Percentiles rank a stretch among this genome's conserved stretches.
Evolutionary conservation across 2,329 filamentous ascomycete genomes (phyloP).

Genomic region (Fusarium armeniacum): DNA sequence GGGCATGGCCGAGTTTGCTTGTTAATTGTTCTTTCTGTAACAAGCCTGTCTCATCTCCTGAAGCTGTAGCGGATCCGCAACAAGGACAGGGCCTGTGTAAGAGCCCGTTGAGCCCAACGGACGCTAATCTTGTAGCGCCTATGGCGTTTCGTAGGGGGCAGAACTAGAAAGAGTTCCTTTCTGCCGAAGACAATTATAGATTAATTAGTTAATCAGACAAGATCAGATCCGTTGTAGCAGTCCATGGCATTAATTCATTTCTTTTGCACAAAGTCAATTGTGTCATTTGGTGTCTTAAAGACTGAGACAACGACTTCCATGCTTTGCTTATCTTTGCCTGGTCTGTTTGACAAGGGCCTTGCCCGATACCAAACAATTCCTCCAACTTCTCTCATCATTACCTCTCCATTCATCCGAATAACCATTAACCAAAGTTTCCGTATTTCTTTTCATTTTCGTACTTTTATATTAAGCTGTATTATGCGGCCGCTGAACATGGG

Average conservation of each 20-base stretch:
- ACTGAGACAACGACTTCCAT: background rate
- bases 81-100: background rate
- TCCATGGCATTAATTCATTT: background rate
- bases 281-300: background rate
- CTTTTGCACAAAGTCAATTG: background rate
- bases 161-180: background rate
- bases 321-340: background rate
- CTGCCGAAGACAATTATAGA: background rate
- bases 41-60: background rate
- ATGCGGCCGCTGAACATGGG: conserved; percentile 20
- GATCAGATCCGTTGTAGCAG: conserved; percentile 3
- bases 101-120: background rate
- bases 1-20: background rate
- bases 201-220: background rate
- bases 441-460: background rate
- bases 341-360: background rate
- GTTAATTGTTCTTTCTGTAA: background rate
- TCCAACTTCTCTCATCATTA: background rate
- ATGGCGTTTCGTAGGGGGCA: background rate
- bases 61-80: conserved; percentile 16
- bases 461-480: conserved; percentile 1
- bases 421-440: background rate
- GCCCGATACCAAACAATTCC: background rate
- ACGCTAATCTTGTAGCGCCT: background rate
- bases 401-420: background rate